Evolutionary conservation across 164 flowering plant genomes (phyloP).

Genomic region (Buxus sempervirens): DNA sequence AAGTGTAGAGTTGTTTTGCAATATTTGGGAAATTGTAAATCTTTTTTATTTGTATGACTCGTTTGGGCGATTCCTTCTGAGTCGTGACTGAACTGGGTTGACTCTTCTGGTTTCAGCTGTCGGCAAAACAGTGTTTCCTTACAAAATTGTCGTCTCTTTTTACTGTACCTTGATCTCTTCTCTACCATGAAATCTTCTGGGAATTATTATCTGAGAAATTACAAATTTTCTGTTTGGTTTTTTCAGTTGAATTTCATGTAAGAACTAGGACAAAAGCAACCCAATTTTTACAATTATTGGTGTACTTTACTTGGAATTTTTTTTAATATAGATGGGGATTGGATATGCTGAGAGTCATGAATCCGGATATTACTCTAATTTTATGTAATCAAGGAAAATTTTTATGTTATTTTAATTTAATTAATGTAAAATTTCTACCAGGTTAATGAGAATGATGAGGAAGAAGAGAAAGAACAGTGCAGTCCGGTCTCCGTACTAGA

Average conservation of each 20-base stretch:
- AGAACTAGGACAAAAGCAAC: not conserved
- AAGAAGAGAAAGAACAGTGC: conserved; percentile 75
- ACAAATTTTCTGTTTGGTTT: conserved; percentile 26
- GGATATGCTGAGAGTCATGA: too few species aligned
- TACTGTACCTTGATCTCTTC: conserved; percentile 19
- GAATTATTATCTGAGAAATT: conserved; percentile 10
- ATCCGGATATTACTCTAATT: not conserved
- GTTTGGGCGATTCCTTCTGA: not conserved
- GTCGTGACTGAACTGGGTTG: conserved; percentile 4
- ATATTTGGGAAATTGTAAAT: too few species aligned
- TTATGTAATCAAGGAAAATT: not conserved
- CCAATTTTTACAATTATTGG: too few species aligned
- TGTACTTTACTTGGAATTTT: too few species aligned
- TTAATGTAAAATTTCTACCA: conserved; percentile 2
- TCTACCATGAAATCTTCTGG: conserved; percentile 29
- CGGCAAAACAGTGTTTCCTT: conserved; percentile 21
- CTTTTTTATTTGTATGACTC: too few species aligned
- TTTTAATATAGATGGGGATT: too few species aligned
- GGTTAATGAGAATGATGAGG: conserved; percentile 21
- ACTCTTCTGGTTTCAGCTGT: conserved; percentile 20
- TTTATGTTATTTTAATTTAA: not conserved
- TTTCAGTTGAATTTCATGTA: conserved; percentile 7
- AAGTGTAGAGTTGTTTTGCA: too few species aligned
- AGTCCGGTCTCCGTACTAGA: conserved; percentile 92
- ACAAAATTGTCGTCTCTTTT: too few species aligned